Evolutionary conservation across 2,329 filamentous ascomycete species (phyloP), one percentile per base, ranked within the genome.

Genomic region (Alternaria gaisen): DNA sequence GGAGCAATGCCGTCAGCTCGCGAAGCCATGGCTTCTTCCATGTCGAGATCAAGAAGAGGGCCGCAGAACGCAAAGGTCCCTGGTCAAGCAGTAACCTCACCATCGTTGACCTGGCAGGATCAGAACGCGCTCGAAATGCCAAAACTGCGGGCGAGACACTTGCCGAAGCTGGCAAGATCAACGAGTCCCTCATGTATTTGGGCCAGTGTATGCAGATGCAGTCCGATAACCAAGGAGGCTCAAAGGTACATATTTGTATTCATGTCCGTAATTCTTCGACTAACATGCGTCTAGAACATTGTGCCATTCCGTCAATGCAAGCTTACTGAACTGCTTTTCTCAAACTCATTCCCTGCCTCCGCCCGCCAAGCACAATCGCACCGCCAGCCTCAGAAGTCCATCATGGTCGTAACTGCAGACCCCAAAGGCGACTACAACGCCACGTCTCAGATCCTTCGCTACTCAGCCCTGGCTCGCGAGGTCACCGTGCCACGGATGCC

Each of bases 191-290:
- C 74, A 99, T 99, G 95, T 98, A 97, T 76, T 86, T 99, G 1
- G 95, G 95, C 0, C 95, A 98, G 75, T 99, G 95, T 76, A 86
- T 99, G 70, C 94, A 98, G 76, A 94, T 97, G 85, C 94, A 97
- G 77, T 94, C 91, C 61, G 92, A 94, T 70, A 85, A 89, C 32
- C 89, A 90, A 43, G 89, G 85, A 64, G 89, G 88, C 12, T 88
- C 86, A 74, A 94, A 92, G 86, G 91, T 92, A 83, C 47, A 64
- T 46, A 7, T n/a, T 32, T 40, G 8, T 16, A 50, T 41, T 51
- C 20, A 7, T 12, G 9, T 52, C 11, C 2, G 36, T 6, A 10
- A 30, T 16, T 20, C 10, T 9, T 24, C 24, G 43, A 61, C 66
- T 75, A 53, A 72, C 56, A 70, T 30, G 56, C n/a, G 12, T 26